Evolutionary conservation across 2,329 filamentous ascomycete genomes (phyloP), one percentile per base, ranked within the genome.

Genomic region (Tolypocladium ophioglossoides): DNA sequence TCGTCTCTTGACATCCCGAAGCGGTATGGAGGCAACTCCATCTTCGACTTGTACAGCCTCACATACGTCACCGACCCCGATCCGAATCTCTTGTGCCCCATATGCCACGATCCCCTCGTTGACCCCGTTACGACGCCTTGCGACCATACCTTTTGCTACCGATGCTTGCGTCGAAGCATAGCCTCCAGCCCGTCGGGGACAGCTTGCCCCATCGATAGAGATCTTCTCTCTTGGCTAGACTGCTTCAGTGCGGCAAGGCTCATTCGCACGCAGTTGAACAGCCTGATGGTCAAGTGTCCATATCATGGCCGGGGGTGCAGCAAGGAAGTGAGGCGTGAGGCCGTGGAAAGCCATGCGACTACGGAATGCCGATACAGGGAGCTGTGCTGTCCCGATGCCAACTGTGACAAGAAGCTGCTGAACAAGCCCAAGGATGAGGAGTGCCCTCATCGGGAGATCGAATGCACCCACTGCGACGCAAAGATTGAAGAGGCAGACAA

Each of bases 91-190:
- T 69, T 80, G 54, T 77, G 74, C 51, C 77, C 78, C 4, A 78
- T 82, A 56, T 86, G 83, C 68, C 80, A 79, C 60, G 75, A 80
- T 12, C 78, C 83, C 3, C 74, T 86, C 44, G 70, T 85, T 50
- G 73, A 78, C 16, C 82, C 83, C 0, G 73, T 83, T 50, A 83
- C 82, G 44, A 85, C 82, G 1, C 70, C 72, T 9, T 86, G 83
- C 67, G 79, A 84, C 55, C 83, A 86, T 64, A 83, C 81, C 14
- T 86, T 86, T 63, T 86, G 83, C 62, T 75, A 77, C 52, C 71
- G 72, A 5, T 86, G 83, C 62, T 70, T 85, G 51, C 69, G 70
- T 32, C 64, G 70, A 35, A 71, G 70, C 60, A 71, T 72, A 49
- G 63, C 69, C 12, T 70, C 69, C 2, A 72, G 70, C 46, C 70